Conservation (phyloP, 129 eudicot genomes). For the Sambucus nigra region DNA sequence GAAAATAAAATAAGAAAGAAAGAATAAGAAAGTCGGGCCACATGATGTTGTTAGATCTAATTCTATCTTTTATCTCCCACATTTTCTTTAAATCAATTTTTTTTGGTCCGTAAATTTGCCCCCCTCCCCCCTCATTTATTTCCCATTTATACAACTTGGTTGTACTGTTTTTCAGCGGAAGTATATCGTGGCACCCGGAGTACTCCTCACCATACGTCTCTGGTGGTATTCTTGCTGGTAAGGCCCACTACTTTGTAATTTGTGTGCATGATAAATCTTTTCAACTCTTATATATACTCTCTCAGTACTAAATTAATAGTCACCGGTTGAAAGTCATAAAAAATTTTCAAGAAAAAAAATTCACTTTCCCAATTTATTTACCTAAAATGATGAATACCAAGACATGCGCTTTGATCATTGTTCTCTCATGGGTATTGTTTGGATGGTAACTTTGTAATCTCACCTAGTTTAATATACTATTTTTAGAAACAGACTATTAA, state of each 20-base stretch:
- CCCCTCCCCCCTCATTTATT: neutral
- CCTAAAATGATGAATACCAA: too few relatives aligned
- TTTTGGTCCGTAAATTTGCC: neutral
- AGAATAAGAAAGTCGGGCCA: neutral
- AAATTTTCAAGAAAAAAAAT: too few relatives aligned
- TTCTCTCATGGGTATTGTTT: too few relatives aligned
- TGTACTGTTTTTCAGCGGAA: conserved; percentile 50
- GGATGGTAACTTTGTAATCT: too few relatives aligned
- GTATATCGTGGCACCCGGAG: conserved; percentile 54
- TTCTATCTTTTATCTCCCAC: too few relatives aligned
- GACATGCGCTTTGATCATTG: too few relatives aligned
- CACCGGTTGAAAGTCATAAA: too few relatives aligned
- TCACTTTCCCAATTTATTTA: too few relatives aligned
- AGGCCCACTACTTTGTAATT: conserved; percentile 15
- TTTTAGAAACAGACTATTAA: too few relatives aligned
- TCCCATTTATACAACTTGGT: conserved; percentile 1
- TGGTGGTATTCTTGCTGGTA: conserved; percentile 99
- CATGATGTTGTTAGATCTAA: too few relatives aligned
- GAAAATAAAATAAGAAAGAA: neutral
- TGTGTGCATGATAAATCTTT: neutral
- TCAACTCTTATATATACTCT: conserved; percentile 6
- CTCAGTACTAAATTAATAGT: too few relatives aligned
- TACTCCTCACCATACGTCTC: conserved; percentile 30
- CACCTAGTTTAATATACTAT: too few relatives aligned
- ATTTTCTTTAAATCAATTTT: conserved; percentile 5